These are phyloP conservation scores for Amylostereum areolatum DNA, from an alignment of 1,284 basidiomycete genomes.

Conservation along the genomic window DNA sequence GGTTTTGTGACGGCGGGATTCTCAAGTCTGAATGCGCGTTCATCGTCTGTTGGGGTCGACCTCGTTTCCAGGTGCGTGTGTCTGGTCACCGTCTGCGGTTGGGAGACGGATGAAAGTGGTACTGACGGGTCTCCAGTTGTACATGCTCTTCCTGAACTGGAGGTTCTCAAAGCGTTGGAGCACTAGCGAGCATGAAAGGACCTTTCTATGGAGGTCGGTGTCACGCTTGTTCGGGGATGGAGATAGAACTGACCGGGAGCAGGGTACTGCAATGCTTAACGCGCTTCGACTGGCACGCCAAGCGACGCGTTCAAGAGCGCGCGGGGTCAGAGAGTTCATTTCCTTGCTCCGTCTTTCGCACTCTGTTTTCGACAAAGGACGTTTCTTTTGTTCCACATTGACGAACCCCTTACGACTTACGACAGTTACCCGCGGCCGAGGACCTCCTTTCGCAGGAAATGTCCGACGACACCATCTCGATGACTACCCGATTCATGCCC, in stretches of 20 bases:
- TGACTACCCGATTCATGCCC: conserved; percentile 15
- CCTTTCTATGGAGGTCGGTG: conserved; percentile 54
- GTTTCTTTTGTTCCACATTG: conserved; percentile 2
- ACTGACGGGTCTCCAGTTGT: conserved; percentile 39
- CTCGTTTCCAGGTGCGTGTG: conserved; percentile 62
- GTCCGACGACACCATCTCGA: conserved; percentile 13
- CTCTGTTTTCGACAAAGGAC: neutral
- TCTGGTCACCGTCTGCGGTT: conserved; percentile 8
- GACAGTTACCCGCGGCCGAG: too few relatives aligned
- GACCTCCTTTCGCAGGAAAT: conserved; percentile 22
- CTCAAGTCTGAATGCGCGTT: conserved; percentile 62
- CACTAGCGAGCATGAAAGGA: conserved; percentile 61
- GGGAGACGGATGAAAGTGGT: conserved; percentile 6
- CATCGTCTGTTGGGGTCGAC: conserved; percentile 63
- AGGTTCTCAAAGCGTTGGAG: conserved; percentile 64
- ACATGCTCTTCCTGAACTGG: conserved; percentile 72
- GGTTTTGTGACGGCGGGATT: conserved; percentile 63
- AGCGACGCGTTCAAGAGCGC: too few relatives aligned
- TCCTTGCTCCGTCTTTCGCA: too few relatives aligned
- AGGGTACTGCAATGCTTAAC: conserved; percentile 16
- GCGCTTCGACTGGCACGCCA: too few relatives aligned
- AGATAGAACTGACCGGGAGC: conserved; percentile 1
- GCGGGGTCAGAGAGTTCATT: too few relatives aligned
- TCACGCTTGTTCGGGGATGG: neutral
- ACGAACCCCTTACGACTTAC: conserved; percentile 6